A percentile compares a stretch with the other conserved stretches of the same genome.
These are phyloP conservation scores for Debaryomyces sp. DNA, from an alignment of 1,139 yeast genomes.

Conservation along the genomic window DNA sequence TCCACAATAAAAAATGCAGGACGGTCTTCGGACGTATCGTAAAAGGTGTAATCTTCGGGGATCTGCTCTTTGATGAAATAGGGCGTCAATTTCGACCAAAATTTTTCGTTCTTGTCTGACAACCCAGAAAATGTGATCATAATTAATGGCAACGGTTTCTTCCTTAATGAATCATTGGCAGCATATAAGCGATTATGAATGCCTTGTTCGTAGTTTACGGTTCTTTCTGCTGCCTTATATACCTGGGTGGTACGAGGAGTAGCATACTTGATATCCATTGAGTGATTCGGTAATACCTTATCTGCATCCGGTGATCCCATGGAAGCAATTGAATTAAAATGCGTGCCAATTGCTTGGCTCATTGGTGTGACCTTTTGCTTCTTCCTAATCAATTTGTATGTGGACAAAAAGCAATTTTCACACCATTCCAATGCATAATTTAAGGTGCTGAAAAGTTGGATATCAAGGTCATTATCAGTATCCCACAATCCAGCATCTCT, in stretches of 20 bases:
- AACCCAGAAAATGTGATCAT: constrained; percentile 73
- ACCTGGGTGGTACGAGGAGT: constrained; percentile 70
- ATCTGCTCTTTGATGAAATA: constrained; percentile 54
- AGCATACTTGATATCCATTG: constrained; percentile 29
- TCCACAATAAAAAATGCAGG: constrained; percentile 73
- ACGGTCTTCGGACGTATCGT: constrained; percentile 42
- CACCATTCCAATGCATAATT: constrained; percentile 96
- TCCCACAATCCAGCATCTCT: constrained; percentile 76
- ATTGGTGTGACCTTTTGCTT: constrained; percentile 18
- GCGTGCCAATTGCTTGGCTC: constrained; percentile 3
- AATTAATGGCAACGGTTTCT: constrained; percentile 69
- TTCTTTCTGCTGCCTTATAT: constrained; percentile 61
- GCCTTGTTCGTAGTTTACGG: constrained; percentile 47
- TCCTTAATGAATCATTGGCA: constrained; percentile 33
- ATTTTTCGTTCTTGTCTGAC: constrained; percentile 58
- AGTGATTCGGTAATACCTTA: constrained; percentile 18
- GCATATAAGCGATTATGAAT: constrained; percentile 34
- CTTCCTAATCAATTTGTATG: constrained; percentile 50
- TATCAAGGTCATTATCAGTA: constrained; percentile 38
- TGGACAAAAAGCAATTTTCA: constrained; percentile 82
- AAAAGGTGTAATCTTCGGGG: constrained; percentile 52
- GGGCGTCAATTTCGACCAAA: constrained; percentile 63
- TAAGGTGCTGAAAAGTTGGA: constrained; percentile 70
- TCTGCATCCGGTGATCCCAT: constrained; percentile 1
- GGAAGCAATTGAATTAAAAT: not conserved